phyloP scores from a whole-genome alignment of 2,329 filamentous ascomycete species.

The Trichoderma koningii region DNA sequence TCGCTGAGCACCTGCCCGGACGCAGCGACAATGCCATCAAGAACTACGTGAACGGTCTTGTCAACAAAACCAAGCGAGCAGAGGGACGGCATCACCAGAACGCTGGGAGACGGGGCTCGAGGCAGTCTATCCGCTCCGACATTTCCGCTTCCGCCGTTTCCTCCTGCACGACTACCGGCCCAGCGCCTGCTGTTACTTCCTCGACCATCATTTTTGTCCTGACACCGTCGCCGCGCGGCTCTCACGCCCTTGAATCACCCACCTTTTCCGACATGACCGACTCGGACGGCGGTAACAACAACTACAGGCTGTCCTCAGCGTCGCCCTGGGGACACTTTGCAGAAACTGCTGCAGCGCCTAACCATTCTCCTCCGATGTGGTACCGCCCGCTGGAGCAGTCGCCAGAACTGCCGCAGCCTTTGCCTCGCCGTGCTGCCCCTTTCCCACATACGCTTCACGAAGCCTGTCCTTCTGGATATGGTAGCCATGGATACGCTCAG shows the following conservation, averaged over 20 bases:
- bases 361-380: not conserved
- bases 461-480: not conserved
- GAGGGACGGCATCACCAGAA: not conserved
- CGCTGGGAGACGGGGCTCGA: slow-evolving; percentile 9
- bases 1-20: slow-evolving; percentile 76
- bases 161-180: not conserved
- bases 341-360: not conserved
- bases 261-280: slow-evolving; percentile 13
- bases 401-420: not conserved
- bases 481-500: not conserved
- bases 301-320: not conserved
- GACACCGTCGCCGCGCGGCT: not conserved
- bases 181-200: not conserved
- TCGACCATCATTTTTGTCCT: not conserved
- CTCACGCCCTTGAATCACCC: not conserved
- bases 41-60: slow-evolving; percentile 71
- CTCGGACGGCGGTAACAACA: not conserved
- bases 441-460: not conserved
- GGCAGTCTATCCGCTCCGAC: not conserved
- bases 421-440: not conserved
- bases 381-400: not conserved
- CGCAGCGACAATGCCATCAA: slow-evolving; percentile 95
- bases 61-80: slow-evolving; percentile 16
- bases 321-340: not conserved
- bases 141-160: not conserved